Conservation (phyloP, 805 yeast genomes). For the Kazachstania africana region DNA sequence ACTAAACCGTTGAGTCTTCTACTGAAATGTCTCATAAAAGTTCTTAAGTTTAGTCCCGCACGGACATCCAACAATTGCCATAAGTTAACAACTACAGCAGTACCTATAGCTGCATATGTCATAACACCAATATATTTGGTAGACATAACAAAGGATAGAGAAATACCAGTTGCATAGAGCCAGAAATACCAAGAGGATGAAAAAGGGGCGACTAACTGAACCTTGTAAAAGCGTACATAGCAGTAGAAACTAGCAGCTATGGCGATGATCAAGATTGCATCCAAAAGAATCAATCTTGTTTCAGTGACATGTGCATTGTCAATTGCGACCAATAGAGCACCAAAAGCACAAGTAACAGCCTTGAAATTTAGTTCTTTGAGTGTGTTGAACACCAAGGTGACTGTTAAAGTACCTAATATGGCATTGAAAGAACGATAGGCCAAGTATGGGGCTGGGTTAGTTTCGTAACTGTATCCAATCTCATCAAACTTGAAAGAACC, state of each 20-base stretch:
- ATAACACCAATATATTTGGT: conserved; percentile 94
- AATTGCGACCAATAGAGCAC: conserved; percentile 62
- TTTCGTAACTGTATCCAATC: conserved; percentile 72
- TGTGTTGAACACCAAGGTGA: conserved; percentile 75
- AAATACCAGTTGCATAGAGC: conserved; percentile 73
- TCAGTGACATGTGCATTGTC: conserved; percentile 88
- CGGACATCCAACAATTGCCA: conserved; percentile 76
- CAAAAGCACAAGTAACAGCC: conserved; percentile 66
- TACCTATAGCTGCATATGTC: conserved; percentile 79
- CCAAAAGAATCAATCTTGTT: conserved; percentile 81
- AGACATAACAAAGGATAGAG: conserved; percentile 83
- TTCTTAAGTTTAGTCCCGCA: conserved; percentile 47
- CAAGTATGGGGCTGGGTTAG: conserved; percentile 74
- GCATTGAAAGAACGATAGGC: conserved; percentile 76
- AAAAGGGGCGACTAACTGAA: conserved; percentile 56
- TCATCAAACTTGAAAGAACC: conserved; percentile 88
- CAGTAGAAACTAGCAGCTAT: conserved; percentile 72
- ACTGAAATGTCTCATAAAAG: conserved; percentile 55
- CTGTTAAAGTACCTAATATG: conserved; percentile 66
- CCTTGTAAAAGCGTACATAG: conserved; percentile 66
- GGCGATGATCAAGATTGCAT: conserved; percentile 75
- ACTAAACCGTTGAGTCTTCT: conserved; percentile 66
- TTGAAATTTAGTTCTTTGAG: conserved; percentile 77
- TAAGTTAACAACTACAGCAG: conserved; percentile 73
- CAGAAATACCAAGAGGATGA: conserved; percentile 73